phyloP scores from a whole-genome alignment of 805 yeast species.

The Candida namnaoensis region DNA sequence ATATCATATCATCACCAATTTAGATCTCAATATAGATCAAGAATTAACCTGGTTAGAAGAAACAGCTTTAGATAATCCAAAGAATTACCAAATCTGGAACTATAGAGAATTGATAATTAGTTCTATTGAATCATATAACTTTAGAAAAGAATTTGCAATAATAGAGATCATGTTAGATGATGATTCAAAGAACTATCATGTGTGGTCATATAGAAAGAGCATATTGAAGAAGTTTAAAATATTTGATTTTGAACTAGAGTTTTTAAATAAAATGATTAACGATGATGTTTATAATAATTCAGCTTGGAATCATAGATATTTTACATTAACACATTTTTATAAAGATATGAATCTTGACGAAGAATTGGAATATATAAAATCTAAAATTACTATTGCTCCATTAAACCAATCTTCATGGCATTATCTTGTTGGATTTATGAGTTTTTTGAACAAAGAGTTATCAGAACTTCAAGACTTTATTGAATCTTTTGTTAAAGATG shows the following conservation, averaged over 20 bases:
- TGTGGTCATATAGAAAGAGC: conserved; percentile 93
- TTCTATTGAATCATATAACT: conserved; percentile 22
- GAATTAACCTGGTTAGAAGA: conserved; percentile 79
- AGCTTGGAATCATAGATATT: conserved; percentile 87
- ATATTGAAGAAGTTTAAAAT: conserved; percentile 47
- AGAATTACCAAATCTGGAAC: conserved; percentile 97
- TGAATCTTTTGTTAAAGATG: conserved; percentile 35
- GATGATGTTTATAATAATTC: conserved; percentile 81
- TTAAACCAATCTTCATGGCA: conserved; percentile 86
- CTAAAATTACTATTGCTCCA: conserved; percentile 51
- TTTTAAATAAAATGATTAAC: conserved; percentile 37
- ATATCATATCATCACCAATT: conserved; percentile 35
- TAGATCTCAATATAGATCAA: conserved; percentile 27
- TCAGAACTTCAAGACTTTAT: conserved; percentile 17
- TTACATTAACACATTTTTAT: conserved; percentile 28
- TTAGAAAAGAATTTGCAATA: conserved; percentile 56
- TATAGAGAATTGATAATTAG: conserved; percentile 66
- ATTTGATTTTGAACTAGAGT: conserved; percentile 41
- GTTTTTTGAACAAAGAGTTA: conserved; percentile 20
- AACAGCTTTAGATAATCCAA: conserved; percentile 67
- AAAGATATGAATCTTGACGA: conserved; percentile 16
- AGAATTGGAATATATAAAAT: conserved; percentile 48
- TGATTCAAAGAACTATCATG: conserved; percentile 90
- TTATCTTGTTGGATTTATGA: conserved; percentile 57
- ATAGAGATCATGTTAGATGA: conserved; percentile 60